phyloP scores from a whole-genome alignment of 1,284 basidiomycete genomes.

The Sporisorium sorghi region DNA sequence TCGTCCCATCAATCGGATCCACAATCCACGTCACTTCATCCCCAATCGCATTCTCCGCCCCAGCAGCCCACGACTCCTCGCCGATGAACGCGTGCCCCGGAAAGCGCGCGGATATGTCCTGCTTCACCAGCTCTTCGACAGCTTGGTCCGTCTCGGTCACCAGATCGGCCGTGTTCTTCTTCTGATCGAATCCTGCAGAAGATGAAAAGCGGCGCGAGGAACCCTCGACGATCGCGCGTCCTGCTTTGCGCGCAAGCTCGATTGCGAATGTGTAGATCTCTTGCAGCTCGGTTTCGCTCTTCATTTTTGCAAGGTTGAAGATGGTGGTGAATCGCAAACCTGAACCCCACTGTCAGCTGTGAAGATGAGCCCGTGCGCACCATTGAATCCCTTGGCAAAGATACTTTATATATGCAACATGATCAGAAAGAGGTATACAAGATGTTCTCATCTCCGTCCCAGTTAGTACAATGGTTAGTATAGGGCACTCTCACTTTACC shows the following conservation, averaged over 20 bases:
- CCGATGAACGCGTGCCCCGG: conserved; percentile 89
- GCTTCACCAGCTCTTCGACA: conserved; percentile 86
- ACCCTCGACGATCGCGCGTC: conserved; percentile 71
- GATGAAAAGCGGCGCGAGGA: conserved; percentile 69
- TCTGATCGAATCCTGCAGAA: conserved; percentile 50
- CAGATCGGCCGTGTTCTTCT: conserved; percentile 72
- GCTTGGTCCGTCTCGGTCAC: conserved; percentile 97
- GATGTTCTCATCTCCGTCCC: conserved; percentile 8
- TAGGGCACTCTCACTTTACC: conserved; percentile 38
- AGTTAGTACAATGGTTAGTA: conserved; percentile 50
- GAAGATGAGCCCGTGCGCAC: background rate
- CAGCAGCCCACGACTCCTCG: conserved; percentile 85
- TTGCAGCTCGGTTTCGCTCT: conserved; percentile 32
- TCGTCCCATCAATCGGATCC: conserved; percentile 87
- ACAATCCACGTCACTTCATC: conserved; percentile 92
- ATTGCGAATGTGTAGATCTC: conserved; percentile 77
- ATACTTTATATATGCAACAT: background rate
- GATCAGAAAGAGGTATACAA: background rate
- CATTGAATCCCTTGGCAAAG: no score
- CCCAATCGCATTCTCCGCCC: conserved; percentile 78
- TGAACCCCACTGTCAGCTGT: no score
- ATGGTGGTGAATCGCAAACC: background rate
- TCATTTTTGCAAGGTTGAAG: background rate
- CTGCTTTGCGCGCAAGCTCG: conserved; percentile 75
- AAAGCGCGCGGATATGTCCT: conserved; percentile 77